These are phyloP conservation scores for Eimeria sp. DNA, from an alignment of 169 alveolate species.

Conservation along the genomic window DNA sequence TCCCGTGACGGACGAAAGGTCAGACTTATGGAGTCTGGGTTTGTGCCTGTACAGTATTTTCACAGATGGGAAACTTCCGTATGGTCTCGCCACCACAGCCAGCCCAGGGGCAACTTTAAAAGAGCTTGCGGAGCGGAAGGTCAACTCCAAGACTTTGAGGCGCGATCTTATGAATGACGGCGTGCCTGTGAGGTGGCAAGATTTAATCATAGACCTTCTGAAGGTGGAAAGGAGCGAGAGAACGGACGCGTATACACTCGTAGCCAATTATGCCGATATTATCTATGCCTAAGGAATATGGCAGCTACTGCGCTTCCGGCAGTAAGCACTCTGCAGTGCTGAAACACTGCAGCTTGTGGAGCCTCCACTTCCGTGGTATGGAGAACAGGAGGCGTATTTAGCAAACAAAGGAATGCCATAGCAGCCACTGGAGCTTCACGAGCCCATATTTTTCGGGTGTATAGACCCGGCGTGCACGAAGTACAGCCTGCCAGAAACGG, in stretches of 20 bases:
- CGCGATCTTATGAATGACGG: neutral
- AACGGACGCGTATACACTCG: neutral
- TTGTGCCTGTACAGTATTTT: neutral
- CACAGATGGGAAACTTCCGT: neutral
- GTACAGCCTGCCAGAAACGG: too few species aligned
- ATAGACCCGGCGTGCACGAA: neutral
- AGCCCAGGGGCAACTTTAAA: neutral
- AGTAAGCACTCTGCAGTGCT: neutral
- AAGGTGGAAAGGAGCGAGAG: neutral
- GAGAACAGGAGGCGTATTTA: neutral
- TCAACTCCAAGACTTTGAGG: neutral
- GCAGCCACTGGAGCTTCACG: constrained; percentile 23
- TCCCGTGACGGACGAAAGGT: neutral
- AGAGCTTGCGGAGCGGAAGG: neutral
- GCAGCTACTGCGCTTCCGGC: neutral
- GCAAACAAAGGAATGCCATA: neutral
- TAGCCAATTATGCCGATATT: neutral
- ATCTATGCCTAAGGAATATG: neutral
- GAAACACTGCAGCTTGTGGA: neutral
- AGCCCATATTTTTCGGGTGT: neutral
- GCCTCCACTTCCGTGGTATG: neutral
- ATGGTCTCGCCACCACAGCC: neutral
- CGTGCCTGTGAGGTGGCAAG: neutral
- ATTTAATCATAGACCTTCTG: neutral
- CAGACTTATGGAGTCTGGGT: constrained; percentile 7